Base-by-base conservation (phyloP, 1,284 basidiomycete species). In the Rhodotorula sp. region DNA sequence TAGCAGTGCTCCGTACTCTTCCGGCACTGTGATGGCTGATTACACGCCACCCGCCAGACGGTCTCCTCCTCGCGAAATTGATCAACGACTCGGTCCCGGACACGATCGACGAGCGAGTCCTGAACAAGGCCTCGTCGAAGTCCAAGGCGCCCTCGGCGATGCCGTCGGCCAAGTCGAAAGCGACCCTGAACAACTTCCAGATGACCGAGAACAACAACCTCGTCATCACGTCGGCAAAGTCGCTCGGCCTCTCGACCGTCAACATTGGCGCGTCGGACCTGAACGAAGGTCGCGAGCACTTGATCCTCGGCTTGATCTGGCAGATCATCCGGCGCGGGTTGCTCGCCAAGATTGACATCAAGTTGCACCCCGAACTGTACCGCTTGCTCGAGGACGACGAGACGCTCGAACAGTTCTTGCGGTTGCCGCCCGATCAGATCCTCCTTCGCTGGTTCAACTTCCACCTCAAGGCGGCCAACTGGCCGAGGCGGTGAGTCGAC, bases 141-240 rank as follows among this genome's bases (percentile, higher is more conserved):
- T 63, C 69, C 16, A 74, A 74, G 51, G 68, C 74, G 15, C 77
- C 73, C 8, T 68, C 75, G 12, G 64, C 68, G 5, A 62, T 73
- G 68, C 59, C 69, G 7, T 51, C 71, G 7, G 67, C 74, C 16
- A 75, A 75, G 65, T 69, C 72, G 5, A 52, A 59, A 18, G 68
- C 66, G 20, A 80, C 81, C 34, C 87, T 95, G 70, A 97, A 93
- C 80, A 91, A 91, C 0, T 99, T 99, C 88, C 94, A 98, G 81
- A 97, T 97, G 82, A 98, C 96, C 0, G 96, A 99, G 83, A 99
- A 99, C 86, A 98, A 99, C 86, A 99, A 98, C 84, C 96, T 99
- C 79, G 96, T 99, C 81, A 97, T 99, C 83, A 91, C 92, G 16
- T 99, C 97, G 48, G 89, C 96, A 58, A 96, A 97, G 83, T 96